A percentile compares a stretch with the other conserved stretches of the same genome.
Conservation (phyloP, 176 grass and related monocot genomes). For the Panicum miliaceum region DNA sequence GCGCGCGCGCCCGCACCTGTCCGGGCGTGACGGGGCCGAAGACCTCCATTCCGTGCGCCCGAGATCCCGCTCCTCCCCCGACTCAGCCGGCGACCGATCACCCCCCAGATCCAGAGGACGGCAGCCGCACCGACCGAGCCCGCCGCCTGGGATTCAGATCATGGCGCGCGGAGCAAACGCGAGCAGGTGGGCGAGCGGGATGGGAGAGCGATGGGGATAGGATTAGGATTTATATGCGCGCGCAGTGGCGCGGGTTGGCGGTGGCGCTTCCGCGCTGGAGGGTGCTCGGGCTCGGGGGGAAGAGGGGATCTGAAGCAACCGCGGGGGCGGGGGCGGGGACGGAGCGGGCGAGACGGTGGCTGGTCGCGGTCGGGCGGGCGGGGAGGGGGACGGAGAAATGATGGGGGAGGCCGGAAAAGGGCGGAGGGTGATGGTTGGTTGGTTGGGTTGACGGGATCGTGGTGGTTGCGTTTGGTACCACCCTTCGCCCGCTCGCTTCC, state of each 20-base stretch:
- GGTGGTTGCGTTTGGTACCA: slow-evolving; percentile 37
- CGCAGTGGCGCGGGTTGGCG: slow-evolving; percentile 6
- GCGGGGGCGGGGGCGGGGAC: neutral
- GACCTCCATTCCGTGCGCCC: slow-evolving; percentile 55
- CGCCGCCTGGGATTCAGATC: neutral
- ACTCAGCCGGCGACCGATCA: slow-evolving; percentile 11
- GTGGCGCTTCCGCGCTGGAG: neutral
- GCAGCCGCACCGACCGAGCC: neutral
- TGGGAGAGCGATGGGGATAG: slow-evolving; percentile 38
- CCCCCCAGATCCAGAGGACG: slow-evolving; percentile 35
- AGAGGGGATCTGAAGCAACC: slow-evolving; percentile 64
- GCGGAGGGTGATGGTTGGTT: neutral
- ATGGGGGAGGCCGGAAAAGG: neutral
- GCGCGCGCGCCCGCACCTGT: slow-evolving; percentile 38
- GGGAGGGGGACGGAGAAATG: neutral
- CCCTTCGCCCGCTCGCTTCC: neutral
- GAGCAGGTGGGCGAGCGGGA: neutral
- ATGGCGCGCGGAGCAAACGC: neutral
- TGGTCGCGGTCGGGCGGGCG: slow-evolving; percentile 46
- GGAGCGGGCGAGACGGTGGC: slow-evolving; percentile 33
- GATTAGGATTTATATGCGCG: slow-evolving; percentile 35
- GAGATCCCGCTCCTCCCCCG: slow-evolving; percentile 18
- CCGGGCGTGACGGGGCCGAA: slow-evolving; percentile 73
- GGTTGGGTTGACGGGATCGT: slow-evolving; percentile 28
- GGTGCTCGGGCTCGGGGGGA: neutral